These are phyloP conservation scores for Pseudocercospora pini-densiflorae DNA, from an alignment of 2,329 filamentous ascomycete genomes.

Conservation along the genomic window DNA sequence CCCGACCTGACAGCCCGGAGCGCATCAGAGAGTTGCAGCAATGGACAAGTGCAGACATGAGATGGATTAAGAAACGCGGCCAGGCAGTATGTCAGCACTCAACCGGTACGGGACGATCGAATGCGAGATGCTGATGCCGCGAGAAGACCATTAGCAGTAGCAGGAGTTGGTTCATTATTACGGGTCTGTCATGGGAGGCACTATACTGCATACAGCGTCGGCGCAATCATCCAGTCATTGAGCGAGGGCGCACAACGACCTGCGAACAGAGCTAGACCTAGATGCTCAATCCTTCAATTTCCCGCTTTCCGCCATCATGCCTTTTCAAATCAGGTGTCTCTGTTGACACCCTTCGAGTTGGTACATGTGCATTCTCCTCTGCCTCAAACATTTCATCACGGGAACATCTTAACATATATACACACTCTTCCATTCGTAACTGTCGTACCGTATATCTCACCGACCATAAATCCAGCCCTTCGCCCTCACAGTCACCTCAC, in stretches of 20 bases:
- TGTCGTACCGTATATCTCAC: too few relatives aligned
- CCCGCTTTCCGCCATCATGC: neutral
- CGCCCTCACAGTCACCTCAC: neutral
- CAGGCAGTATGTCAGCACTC: neutral
- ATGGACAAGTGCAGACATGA: neutral
- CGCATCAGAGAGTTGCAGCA: neutral
- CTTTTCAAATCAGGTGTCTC: neutral
- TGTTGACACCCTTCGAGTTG: neutral
- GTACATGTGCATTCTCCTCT: neutral
- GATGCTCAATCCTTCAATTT: neutral
- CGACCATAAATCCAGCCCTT: too few relatives aligned
- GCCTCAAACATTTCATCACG: too few relatives aligned
- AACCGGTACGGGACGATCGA: neutral
- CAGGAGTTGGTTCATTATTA: neutral
- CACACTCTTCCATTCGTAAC: too few relatives aligned
- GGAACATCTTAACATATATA: too few relatives aligned
- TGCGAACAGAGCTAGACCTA: neutral
- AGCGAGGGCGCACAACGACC: neutral
- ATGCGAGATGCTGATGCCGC: neutral
- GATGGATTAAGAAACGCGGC: neutral
- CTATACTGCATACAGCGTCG: neutral
- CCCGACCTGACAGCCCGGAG: neutral
- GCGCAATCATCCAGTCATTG: neutral
- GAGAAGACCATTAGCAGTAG: neutral
- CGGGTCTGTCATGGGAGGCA: neutral